Base-by-base conservation (phyloP, 495 filamentous ascomycete species). In the Talaromyces wortmannii region DNA sequence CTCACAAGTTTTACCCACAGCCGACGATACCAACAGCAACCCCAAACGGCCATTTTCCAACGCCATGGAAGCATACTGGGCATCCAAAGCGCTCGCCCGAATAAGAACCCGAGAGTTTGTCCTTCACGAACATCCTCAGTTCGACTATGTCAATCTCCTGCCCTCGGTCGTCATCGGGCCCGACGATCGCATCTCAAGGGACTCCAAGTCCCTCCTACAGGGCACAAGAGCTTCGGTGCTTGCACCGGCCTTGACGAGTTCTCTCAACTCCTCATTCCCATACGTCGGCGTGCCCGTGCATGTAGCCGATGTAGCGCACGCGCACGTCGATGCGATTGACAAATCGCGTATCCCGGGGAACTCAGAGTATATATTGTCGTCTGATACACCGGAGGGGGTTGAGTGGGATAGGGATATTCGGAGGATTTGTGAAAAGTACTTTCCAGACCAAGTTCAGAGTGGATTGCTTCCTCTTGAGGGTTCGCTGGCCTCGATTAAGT, bases 371-470 rank as follows among this genome's bases (percentile, higher is more conserved):
- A 61, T 66, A 42, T 33, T 65, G 6, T 56, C 47, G 7, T 62
- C 59, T 0, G 54, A 62, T 49, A 53, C 57, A 17, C 56, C 56
- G 7, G 53, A 62, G 43, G 60, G 57, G 29, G 57, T 67, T 6
- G 53, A 55, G 5, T 82, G 78, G 79, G 70, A 78, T 48, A 48
- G 44, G 13, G 74, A 78, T 36, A 71, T 67, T 15, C 59, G 64
- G 36, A 63, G 61, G 10, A 71, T 75, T 52, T 71, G 66, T 7
- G 62, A 65, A 52, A 57, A 61, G 42, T 61, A 59, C 46, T 81
- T 78, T 55, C 66, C 70, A 0, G 66, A 68, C 15, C 74, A 69
- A 4, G 67, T 81, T 0, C 57, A 65, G 59, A 67, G 57, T 12
- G 65, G 67, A 5, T 42, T 67, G 6, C 61, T 81, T 47, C 67